phyloP scores from a whole-genome alignment of 768 basidiomycete species.

The Rhodotorula toruloides region DNA sequence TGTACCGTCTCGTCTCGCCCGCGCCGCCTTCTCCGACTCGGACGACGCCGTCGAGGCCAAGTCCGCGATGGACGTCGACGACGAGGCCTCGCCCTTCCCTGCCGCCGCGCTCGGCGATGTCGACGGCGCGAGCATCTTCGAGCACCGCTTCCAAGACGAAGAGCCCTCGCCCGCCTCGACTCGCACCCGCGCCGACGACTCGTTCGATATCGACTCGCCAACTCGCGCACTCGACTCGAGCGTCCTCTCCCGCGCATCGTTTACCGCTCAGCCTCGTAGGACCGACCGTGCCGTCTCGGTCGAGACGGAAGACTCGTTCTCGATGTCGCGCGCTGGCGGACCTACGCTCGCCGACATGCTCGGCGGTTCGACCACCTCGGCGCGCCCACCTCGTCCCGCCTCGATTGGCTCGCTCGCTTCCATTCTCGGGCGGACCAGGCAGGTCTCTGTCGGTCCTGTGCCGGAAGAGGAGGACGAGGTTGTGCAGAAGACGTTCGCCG shows the following conservation, averaged over 20 bases:
- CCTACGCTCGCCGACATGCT: constrained; percentile 26
- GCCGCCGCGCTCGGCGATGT: neutral
- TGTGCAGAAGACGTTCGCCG: too few relatives aligned
- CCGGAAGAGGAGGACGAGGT: constrained; percentile 2
- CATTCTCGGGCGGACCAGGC: constrained; percentile 10
- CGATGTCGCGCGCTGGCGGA: constrained; percentile 1
- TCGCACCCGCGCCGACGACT: constrained; percentile 7
- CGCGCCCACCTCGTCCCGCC: neutral
- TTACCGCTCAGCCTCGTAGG: neutral
- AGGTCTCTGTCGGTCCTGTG: constrained; percentile 5
- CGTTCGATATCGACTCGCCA: constrained; percentile 20
- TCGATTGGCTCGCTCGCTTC: constrained; percentile 25
- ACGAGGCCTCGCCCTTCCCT: neutral
- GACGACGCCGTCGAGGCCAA: constrained; percentile 12
- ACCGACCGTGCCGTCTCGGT: neutral
- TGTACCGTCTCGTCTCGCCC: constrained; percentile 14
- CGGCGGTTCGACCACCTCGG: neutral
- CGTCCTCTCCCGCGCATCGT: neutral
- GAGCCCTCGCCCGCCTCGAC: constrained; percentile 1
- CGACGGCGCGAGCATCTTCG: constrained; percentile 11
- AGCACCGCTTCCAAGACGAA: constrained; percentile 14
- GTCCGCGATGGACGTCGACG: too few relatives aligned
- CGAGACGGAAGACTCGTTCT: constrained; percentile 35
- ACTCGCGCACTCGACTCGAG: constrained; percentile 7
- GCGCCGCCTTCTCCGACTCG: neutral